Conservation (phyloP, 2,329 filamentous ascomycete species). For the Cercospora citrullina region DNA sequence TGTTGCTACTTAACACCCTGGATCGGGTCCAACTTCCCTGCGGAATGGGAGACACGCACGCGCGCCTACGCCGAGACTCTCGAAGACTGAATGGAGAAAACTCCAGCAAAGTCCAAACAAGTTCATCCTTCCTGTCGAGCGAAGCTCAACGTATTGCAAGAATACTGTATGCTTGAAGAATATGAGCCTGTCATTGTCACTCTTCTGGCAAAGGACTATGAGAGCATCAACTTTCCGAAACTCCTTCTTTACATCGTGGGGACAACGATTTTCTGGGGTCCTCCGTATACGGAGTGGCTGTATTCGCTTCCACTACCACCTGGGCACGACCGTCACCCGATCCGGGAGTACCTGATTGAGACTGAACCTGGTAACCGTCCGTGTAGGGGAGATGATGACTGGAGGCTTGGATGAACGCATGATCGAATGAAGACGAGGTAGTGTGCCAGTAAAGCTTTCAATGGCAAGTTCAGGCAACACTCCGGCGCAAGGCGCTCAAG, state of each 20-base stretch:
- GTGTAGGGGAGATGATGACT: not conserved
- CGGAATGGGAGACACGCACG: conserved; percentile 6
- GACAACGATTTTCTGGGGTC: not conserved
- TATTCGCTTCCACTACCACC: not conserved
- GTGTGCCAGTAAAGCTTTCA: not conserved
- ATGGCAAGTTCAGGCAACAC: not conserved
- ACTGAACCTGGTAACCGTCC: not conserved
- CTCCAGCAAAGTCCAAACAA: conserved; percentile 3
- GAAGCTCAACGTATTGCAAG: not conserved
- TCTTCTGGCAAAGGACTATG: conserved; percentile 6
- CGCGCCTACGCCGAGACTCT: not conserved
- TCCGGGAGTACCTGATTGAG: not conserved
- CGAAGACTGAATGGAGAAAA: conserved; percentile 21
- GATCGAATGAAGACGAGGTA: not conserved
- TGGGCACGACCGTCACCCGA: not conserved
- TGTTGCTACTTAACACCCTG: not conserved
- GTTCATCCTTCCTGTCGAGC: not conserved
- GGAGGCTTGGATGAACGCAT: not conserved
- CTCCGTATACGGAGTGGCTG: not conserved
- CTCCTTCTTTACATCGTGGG: not conserved
- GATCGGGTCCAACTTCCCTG: conserved; percentile 7
- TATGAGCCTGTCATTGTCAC: not conserved
- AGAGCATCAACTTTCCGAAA: not conserved
- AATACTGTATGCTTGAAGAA: not conserved
- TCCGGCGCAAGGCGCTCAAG: not conserved